These are phyloP conservation scores for Candida sakaeoensis DNA, from an alignment of 805 yeast species.

Conservation along the genomic window DNA sequence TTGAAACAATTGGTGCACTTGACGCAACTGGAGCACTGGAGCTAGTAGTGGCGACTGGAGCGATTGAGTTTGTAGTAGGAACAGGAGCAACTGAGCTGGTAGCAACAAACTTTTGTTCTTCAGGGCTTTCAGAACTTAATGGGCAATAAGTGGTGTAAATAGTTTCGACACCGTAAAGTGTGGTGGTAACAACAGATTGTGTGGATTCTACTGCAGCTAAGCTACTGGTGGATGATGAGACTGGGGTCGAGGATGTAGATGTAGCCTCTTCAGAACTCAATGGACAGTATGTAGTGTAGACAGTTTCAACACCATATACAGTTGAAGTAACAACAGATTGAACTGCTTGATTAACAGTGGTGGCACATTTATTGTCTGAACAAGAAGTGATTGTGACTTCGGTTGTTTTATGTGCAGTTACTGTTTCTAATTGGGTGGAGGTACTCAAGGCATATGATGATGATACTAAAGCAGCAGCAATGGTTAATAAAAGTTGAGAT, in stretches of 20 bases:
- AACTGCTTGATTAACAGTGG: constrained; percentile 14
- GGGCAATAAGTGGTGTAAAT: constrained; percentile 37
- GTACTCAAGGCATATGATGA: constrained; percentile 21
- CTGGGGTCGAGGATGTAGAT: constrained; percentile 3
- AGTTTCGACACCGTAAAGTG: constrained; percentile 31
- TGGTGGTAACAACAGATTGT: constrained; percentile 24
- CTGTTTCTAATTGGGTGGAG: constrained; percentile 18
- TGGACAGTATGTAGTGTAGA: constrained; percentile 37
- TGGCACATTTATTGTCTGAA: constrained; percentile 24
- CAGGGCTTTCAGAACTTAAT: constrained; percentile 18
- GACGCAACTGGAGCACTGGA: constrained; percentile 10
- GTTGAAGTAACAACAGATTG: constrained; percentile 28
- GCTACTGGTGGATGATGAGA: constrained; percentile 7
- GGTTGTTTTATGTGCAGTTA: constrained; percentile 25
- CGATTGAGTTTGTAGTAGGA: constrained; percentile 5
- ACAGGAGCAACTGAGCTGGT: background rate
- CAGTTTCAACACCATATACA: constrained; percentile 29
- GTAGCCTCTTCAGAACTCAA: constrained; percentile 19
- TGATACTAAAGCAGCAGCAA: constrained; percentile 22
- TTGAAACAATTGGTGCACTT: constrained; percentile 9
- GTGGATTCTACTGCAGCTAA: constrained; percentile 7
- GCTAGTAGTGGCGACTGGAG: constrained; percentile 8
- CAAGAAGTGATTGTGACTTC: constrained; percentile 40
- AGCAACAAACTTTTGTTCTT: constrained; percentile 4
- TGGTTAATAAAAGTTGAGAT: constrained; percentile 17